These are phyloP conservation scores for Mortierella sp. DNA, from an alignment of 371 early-diverging fungal genomes.

Conservation along the genomic window DNA sequence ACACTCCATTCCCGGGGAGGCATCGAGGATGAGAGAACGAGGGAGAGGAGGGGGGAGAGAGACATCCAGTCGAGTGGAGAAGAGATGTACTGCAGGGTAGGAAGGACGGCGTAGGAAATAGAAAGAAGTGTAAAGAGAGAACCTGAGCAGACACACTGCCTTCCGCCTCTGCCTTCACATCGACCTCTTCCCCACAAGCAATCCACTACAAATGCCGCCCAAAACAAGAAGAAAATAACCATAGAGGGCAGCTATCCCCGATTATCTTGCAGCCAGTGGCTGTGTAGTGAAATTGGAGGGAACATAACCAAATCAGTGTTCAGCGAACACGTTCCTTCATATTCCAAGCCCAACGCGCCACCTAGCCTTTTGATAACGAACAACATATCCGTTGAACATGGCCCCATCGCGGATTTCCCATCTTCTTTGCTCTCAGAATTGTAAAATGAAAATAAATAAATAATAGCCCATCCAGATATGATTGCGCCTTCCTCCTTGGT, in stretches of 20 bases:
- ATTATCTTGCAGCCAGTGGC: slow-evolving; percentile 1
- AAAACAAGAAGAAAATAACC: not conserved
- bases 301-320: not conserved
- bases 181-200: not conserved
- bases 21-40: not conserved
- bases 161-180: not conserved
- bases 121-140: not conserved
- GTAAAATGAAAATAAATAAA: not conserved
- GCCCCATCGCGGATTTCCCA: not conserved
- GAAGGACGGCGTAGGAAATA: not conserved
- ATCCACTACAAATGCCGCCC: not conserved
- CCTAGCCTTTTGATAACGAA: not conserved
- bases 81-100: not conserved
- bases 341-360: not conserved
- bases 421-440: not conserved
- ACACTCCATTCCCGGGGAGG: not conserved
- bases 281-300: not conserved
- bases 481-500: not conserved
- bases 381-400: not conserved
- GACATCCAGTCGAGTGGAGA: not conserved
- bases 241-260: not conserved
- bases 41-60: not conserved
- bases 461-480: not conserved
- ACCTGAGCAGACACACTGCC: not conserved
- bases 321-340: not conserved